Evolutionary conservation across 1,284 basidiomycete genomes (phyloP).

Genomic region (Naganishia albida): DNA sequence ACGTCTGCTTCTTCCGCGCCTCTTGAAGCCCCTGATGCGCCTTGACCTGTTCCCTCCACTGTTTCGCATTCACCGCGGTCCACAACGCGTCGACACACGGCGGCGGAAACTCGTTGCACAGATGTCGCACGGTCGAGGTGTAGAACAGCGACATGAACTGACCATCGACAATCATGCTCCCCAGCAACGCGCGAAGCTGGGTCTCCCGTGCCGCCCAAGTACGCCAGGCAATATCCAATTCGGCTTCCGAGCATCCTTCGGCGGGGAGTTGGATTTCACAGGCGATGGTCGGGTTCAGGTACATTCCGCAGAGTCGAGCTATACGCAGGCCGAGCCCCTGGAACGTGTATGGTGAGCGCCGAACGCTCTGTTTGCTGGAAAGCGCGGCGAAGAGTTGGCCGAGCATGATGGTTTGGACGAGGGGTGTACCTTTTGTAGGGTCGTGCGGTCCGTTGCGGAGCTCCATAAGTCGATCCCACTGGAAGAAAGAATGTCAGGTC

Average conservation of each 20-base stretch:
- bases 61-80: constrained; percentile 22
- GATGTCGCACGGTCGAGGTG: constrained; percentile 27
- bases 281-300: constrained; percentile 12
- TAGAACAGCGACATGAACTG: constrained; percentile 31
- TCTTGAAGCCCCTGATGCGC: background rate
- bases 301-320: constrained; percentile 27
- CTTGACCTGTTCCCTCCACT: constrained; percentile 24
- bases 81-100: constrained; percentile 25
- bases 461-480: constrained; percentile 34
- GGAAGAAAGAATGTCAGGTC: background rate
- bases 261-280: constrained; percentile 15
- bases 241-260: constrained; percentile 22
- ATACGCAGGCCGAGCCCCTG: constrained; percentile 29
- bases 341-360: constrained; percentile 29
- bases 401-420: constrained; percentile 31
- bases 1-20: constrained; percentile 16
- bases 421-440: constrained; percentile 27
- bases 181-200: constrained; percentile 29
- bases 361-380: constrained; percentile 22
- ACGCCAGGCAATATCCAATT: constrained; percentile 30
- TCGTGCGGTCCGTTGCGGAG: constrained; percentile 28
- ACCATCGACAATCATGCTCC: constrained; percentile 31
- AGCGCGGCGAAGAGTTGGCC: constrained; percentile 30
- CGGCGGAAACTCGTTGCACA: constrained; percentile 28
- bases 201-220: constrained; percentile 31